These are phyloP conservation scores for Craspedostauros australis DNA, from an alignment of 108 stramenopile genomes.

Conservation along the genomic window DNA sequence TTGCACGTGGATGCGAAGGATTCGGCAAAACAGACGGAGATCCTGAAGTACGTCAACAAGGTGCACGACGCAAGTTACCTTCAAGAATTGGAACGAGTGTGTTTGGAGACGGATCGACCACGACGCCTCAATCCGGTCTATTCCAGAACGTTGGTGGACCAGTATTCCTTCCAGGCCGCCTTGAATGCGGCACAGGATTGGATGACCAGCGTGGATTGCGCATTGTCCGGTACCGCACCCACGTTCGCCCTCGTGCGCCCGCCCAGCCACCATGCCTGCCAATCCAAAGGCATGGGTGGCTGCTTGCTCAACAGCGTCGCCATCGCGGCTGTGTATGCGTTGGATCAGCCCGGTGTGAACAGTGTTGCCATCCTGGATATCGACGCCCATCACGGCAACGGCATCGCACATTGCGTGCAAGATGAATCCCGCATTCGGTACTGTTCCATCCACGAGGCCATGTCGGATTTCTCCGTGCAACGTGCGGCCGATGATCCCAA, in stretches of 20 bases:
- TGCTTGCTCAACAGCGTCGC: constrained; percentile 89
- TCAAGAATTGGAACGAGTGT: constrained; percentile 1
- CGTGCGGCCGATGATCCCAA: constrained; percentile 57
- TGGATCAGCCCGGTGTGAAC: constrained; percentile 21
- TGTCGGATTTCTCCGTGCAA: constrained; percentile 72
- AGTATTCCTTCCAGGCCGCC: constrained; percentile 12
- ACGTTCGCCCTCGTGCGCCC: constrained; percentile 58
- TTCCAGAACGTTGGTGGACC: constrained; percentile 5
- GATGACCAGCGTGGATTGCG: constrained; percentile 9
- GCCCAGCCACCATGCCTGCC: constrained; percentile 87
- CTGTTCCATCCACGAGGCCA: constrained; percentile 52
- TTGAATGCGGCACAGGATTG: constrained; percentile 11
- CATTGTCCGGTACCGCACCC: constrained; percentile 16
- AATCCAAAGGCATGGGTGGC: constrained; percentile 56
- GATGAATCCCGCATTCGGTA: no score
- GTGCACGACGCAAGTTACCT: constrained; percentile 9
- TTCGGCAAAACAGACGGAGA: constrained; percentile 1
- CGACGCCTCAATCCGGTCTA: constrained; percentile 9
- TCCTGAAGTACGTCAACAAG: neutral
- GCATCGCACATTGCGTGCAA: no score
- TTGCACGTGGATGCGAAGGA: neutral
- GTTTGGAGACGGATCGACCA: constrained; percentile 3
- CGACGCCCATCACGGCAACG: constrained; percentile 51
- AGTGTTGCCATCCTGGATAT: constrained; percentile 49
- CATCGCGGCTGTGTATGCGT: constrained; percentile 62